These are phyloP conservation scores for Lachnellula hyalina DNA, from an alignment of 2,329 filamentous ascomycete species.

Conservation along the genomic window DNA sequence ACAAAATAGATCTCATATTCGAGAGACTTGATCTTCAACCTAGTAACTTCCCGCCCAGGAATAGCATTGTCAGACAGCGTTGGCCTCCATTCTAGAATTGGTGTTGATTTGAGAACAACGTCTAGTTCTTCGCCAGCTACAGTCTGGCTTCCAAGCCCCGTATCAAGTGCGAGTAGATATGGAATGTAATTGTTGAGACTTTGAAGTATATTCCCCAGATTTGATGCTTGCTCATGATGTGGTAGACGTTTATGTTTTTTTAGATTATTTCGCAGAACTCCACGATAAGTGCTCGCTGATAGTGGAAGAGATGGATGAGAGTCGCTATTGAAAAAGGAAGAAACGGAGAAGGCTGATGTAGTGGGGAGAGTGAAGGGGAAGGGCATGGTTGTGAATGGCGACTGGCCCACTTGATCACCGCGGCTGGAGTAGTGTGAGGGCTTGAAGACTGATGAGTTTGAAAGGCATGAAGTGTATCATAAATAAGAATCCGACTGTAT, in stretches of 20 bases:
- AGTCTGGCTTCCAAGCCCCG: constrained; percentile 56
- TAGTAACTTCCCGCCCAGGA: constrained; percentile 57
- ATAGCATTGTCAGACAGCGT: constrained; percentile 64
- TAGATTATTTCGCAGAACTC: constrained; percentile 73
- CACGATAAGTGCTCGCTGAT: constrained; percentile 75
- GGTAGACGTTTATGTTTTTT: constrained; percentile 89
- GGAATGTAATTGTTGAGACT: constrained; percentile 74
- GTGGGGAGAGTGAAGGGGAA: constrained; percentile 86
- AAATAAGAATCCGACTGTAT: neutral
- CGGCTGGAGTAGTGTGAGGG: no score
- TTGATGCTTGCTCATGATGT: constrained; percentile 60
- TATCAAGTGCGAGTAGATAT: constrained; percentile 73
- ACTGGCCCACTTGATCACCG: neutral
- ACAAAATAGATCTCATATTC: constrained; percentile 81
- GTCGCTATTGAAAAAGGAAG: constrained; percentile 67
- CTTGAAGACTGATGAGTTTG: no score
- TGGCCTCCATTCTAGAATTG: constrained; percentile 77
- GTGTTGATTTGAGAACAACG: constrained; percentile 55
- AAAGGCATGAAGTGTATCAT: no score
- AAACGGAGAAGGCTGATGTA: constrained; percentile 80
- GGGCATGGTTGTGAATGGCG: constrained; percentile 56
- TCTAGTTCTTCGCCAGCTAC: constrained; percentile 58
- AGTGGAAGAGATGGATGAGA: constrained; percentile 87
- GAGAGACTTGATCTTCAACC: constrained; percentile 66
- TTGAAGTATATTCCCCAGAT: constrained; percentile 64